Conservation (phyloP, 345 rosid genomes). For the Sapria himalayana region DNA sequence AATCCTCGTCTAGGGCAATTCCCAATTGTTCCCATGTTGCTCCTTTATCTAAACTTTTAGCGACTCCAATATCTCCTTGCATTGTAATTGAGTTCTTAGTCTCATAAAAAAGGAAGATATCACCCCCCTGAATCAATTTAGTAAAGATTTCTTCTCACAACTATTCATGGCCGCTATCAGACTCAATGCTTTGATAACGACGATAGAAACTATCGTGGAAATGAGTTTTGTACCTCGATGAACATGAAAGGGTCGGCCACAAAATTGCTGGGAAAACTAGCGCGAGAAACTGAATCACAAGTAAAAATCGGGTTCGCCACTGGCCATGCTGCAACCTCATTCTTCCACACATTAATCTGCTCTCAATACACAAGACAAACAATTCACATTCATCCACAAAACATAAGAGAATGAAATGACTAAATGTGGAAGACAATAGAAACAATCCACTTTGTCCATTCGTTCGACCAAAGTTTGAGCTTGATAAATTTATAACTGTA, state of each 20-base stretch:
- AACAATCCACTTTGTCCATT: too few species aligned
- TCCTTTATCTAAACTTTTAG: conserved; percentile 62
- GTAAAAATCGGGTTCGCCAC: conserved; percentile 88
- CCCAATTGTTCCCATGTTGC: conserved; percentile 90
- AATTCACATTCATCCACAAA: too few species aligned
- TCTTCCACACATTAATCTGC: conserved; percentile 55
- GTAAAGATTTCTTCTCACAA: too few species aligned
- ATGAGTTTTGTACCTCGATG: conserved; percentile 65
- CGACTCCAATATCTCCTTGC: conserved; percentile 95
- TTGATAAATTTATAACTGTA: too few species aligned
- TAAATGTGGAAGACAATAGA: too few species aligned
- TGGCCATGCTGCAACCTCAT: conserved; percentile 74
- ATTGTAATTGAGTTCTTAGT: conserved; percentile 55
- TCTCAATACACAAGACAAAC: too few species aligned
- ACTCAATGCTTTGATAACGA: too few species aligned
- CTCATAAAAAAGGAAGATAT: conserved; percentile 55
- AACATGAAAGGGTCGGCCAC: conserved; percentile 91
- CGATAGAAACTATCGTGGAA: too few species aligned
- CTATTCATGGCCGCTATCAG: too few species aligned
- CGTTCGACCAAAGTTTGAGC: too few species aligned
- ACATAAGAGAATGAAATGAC: too few species aligned
- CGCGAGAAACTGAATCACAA: conserved; percentile 57
- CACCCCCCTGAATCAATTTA: conserved; percentile 33
- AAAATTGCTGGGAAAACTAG: conserved; percentile 75
- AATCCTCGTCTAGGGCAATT: conserved; percentile 71